These are phyloP conservation scores for Bassia scoparia DNA, from an alignment of 148 eudicot species.

Conservation along the genomic window DNA sequence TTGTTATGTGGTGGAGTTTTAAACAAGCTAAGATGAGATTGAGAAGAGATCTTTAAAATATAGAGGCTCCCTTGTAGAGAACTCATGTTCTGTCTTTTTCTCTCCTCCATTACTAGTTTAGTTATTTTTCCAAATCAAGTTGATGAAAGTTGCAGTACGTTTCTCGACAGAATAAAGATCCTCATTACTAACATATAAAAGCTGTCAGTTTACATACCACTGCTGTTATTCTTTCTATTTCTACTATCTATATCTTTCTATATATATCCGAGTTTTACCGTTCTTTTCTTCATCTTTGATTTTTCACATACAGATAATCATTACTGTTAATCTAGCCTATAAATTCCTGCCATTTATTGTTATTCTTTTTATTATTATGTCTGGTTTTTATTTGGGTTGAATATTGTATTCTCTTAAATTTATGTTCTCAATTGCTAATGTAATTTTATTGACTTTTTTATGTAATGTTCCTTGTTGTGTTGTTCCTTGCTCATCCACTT, in stretches of 20 bases:
- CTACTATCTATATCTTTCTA: neutral
- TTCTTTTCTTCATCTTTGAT: neutral
- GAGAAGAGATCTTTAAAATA: neutral
- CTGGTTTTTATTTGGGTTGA: no score
- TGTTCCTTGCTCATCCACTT: no score
- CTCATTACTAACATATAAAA: neutral
- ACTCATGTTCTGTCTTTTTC: slow-evolving; percentile 17
- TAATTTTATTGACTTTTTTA: no score
- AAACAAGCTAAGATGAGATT: slow-evolving; percentile 8
- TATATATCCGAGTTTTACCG: neutral
- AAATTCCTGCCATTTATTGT: no score
- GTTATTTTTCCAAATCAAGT: slow-evolving; percentile 38
- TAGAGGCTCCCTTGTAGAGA: slow-evolving; percentile 34
- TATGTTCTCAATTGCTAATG: no score
- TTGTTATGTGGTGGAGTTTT: slow-evolving; percentile 8
- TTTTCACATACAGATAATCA: no score
- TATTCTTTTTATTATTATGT: no score
- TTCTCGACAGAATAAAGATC: slow-evolving; percentile 31
- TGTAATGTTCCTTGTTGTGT: no score
- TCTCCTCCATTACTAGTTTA: slow-evolving; percentile 22
- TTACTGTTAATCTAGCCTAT: no score
- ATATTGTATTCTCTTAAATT: no score
- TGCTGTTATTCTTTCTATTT: neutral
- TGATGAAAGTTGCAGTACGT: slow-evolving; percentile 33
- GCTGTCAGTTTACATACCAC: slow-evolving; percentile 26